Base-by-base conservation (phyloP, 345 rosid species). In the Gossypium sturtianum region DNA sequence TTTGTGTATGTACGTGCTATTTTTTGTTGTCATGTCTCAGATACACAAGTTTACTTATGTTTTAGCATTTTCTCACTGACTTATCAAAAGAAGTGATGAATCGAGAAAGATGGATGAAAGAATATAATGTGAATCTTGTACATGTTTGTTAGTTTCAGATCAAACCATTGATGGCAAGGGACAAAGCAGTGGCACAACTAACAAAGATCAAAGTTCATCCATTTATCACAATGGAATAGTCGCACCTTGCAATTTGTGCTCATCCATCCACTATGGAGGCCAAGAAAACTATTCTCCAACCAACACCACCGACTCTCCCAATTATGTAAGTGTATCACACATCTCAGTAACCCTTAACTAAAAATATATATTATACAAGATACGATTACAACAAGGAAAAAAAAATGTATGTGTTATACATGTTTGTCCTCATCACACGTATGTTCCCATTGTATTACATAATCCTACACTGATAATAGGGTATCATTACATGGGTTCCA, bases 221-320 rank as follows among this genome's bases (percentile, higher is more conserved):
- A 51, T 75, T 27, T 88, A 87, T 77, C 84, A 84, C 79, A 83
- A 70, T 49, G 97, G 89, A 83, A 77, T 80, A 65, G 73, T 77
- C 57, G 91, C 88, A 70, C 97, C 98, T 64, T 86, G 87, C 81
- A 73, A 93, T 74, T 77, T 88, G 65, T 92, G 93, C 77, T 94
- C 98, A 71, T 94, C 98, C n/a, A 89, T 94, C 72, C 82, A 89
- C 84, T 94, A 94, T 74, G 98, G 97, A 51, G 98, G 98, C 72
- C 98, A 88, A 83, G 97, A 94, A 77, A 86, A 87, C 75, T 94
- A 90, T 79, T 84, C 94, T 74, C 84, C 94, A 43, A 82, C 77
- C 70, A 80, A 84, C 79, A 62, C 74, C 64, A 70, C 82, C 38
- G 86, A 84, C 70, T 83, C 84, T 80, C 77, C 77, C 69, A 83